phyloP scores from a whole-genome alignment of 2,329 filamentous ascomycete species.

The Aspergillus floridensis region DNA sequence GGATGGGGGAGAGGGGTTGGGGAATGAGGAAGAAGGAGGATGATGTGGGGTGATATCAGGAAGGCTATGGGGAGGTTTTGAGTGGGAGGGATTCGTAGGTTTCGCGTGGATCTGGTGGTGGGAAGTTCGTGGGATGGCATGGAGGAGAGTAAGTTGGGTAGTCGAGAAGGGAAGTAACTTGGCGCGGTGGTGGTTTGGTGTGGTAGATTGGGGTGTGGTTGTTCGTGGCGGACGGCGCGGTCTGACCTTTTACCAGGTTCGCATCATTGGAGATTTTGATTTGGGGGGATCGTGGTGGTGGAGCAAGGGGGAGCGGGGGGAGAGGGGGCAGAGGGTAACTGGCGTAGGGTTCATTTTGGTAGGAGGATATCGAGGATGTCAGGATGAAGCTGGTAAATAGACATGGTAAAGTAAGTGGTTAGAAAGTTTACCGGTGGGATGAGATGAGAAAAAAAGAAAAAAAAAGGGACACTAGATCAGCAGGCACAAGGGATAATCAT shows the following conservation, averaged over 20 bases:
- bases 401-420: too few relatives aligned
- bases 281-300: background rate
- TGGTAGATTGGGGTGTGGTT: conserved; percentile 8
- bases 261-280: conserved; percentile 41
- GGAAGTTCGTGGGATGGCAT: background rate
- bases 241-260: conserved; percentile 50
- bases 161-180: background rate
- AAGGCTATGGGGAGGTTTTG: background rate
- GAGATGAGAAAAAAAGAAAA: too few relatives aligned
- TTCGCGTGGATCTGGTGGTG: too few relatives aligned
- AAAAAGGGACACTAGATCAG: too few relatives aligned
- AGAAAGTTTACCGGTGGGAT: too few relatives aligned
- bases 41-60: background rate
- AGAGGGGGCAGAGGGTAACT: background rate
- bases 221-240: conserved; percentile 17
- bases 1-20: background rate
- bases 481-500: too few relatives aligned
- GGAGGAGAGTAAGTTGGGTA: background rate
- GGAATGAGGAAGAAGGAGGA: background rate
- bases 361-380: too few relatives aligned
- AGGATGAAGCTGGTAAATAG: too few relatives aligned
- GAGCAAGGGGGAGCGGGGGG: background rate
- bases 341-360: background rate
- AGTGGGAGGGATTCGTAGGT: background rate
- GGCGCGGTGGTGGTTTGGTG: conserved; percentile 16